phyloP scores from a whole-genome alignment of 257 asterid species.

The Jasminum sambac region DNA sequence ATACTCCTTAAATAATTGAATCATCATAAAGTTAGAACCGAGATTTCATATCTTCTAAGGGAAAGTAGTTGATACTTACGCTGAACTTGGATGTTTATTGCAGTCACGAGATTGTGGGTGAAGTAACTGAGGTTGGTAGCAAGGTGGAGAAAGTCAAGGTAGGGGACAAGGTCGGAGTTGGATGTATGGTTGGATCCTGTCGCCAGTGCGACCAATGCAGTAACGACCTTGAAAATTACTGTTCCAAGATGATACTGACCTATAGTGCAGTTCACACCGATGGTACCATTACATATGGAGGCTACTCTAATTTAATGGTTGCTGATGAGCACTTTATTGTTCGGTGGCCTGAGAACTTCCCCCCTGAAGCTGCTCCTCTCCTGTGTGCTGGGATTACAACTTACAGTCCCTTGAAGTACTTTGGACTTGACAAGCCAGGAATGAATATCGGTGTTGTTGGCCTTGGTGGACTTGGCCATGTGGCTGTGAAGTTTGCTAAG shows the following conservation, averaged over 20 bases:
- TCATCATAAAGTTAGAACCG: background rate
- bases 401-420: constrained; percentile 50
- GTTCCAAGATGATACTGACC: constrained; percentile 37
- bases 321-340: constrained; percentile 53
- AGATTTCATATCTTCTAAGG: background rate
- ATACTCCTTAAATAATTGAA: background rate
- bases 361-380: constrained; percentile 51
- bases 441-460: constrained; percentile 48
- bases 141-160: constrained; percentile 49
- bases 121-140: constrained; percentile 59
- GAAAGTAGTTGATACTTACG: background rate
- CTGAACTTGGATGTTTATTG: background rate
- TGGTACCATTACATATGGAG: constrained; percentile 56
- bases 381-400: constrained; percentile 65
- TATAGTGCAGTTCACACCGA: constrained; percentile 31
- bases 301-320: constrained; percentile 54
- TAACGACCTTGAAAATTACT: constrained; percentile 52
- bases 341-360: constrained; percentile 54
- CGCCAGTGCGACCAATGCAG: constrained; percentile 48
- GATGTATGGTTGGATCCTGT: constrained; percentile 67
- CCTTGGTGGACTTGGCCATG: constrained; percentile 60
- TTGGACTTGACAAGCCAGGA: constrained; percentile 59
- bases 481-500: constrained; percentile 57
- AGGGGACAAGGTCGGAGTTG: constrained; percentile 67
- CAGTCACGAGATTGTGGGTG: constrained; percentile 72